Base-by-base conservation (phyloP, 768 basidiomycete species). In the Coprinopsis sp. region DNA sequence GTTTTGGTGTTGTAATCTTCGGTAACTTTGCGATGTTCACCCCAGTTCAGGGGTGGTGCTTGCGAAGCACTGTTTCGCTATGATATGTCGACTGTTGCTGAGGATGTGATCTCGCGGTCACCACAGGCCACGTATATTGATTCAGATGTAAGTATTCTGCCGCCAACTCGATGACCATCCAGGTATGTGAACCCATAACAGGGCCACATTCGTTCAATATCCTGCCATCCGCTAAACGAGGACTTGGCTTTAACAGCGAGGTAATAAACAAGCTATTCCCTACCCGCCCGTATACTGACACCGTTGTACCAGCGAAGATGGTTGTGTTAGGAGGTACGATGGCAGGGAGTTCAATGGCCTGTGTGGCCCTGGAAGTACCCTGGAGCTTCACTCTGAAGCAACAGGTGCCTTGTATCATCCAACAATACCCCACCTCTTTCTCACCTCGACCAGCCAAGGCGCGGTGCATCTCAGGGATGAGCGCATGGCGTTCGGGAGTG, bases 381-480 rank as follows among this genome's bases (percentile, higher is more conserved):
- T 88, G 5, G 77, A 79, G 53, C 64, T 81, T 6, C 53, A 58
- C 11, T 54, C 71, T 36, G 82, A 85, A 55, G 77, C 84, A 44
- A 83, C 82, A 0, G 76, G 78, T 31, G 76, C 83, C 4, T 73
- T 81, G 53, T 81, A 74, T 44, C 85, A 91, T 57, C 88, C 88
- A 11, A 57, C 51, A 24, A 78, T 83, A 69, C 78, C 83, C 29
- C 71, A 87, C 53, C 58, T 88, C 38, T 89, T 91, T 51, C 75
- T 74, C 4, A 84, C 82, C 3, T 77, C 81, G 46, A 83, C 87
- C 51, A 65, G 58, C 10, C 62, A 56, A 13, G 86, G 87, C 3
- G 62, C 64, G 19, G 80, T 88, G 3, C 79, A 73, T 53, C 75
- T 91, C 47, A 77, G 84, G 13, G 87, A 91, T 60, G 64, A 67